Evolutionary conservation across 257 asterid species (phyloP).

Genomic region (Verbascum thapsus): DNA sequence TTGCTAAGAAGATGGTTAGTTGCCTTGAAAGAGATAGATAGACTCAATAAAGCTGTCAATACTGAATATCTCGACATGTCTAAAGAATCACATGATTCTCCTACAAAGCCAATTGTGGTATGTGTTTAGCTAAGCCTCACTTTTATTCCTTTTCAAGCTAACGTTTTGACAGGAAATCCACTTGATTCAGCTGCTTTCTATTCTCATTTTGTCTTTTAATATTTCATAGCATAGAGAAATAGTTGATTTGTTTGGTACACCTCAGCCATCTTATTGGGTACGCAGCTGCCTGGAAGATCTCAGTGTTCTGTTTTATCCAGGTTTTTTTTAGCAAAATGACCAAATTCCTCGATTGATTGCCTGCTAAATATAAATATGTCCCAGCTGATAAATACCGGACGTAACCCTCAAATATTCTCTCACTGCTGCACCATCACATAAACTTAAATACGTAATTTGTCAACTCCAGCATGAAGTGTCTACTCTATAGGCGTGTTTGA

Average conservation of each 20-base stretch:
- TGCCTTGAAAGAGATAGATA: constrained; percentile 84
- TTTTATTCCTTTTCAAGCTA: constrained; percentile 15
- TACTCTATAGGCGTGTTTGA: constrained; percentile 13
- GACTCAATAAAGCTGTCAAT: constrained; percentile 44
- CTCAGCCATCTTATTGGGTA: constrained; percentile 17
- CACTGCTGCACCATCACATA: not conserved
- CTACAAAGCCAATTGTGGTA: constrained; percentile 62
- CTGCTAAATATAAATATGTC: too few species aligned
- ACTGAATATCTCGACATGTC: constrained; percentile 35
- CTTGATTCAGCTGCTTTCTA: not conserved
- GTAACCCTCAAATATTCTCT: too few species aligned
- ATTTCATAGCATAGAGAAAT: constrained; percentile 7
- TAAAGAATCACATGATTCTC: constrained; percentile 46
- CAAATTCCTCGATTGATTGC: constrained; percentile 6
- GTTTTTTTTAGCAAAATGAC: constrained; percentile 11
- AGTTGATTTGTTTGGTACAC: constrained; percentile 1
- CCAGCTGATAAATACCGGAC: too few species aligned
- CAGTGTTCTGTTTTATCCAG: not conserved
- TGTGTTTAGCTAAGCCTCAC: constrained; percentile 30
- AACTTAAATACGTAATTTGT: constrained; percentile 1
- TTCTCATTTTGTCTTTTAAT: not conserved
- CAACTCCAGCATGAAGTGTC: constrained; percentile 20
- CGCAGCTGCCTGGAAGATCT: not conserved
- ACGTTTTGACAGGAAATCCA: constrained; percentile 12
- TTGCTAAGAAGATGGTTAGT: constrained; percentile 92